These are phyloP conservation scores for Geranomyces michiganensis DNA, from an alignment of 192 early-diverging fungal genomes.

Conservation along the genomic window DNA sequence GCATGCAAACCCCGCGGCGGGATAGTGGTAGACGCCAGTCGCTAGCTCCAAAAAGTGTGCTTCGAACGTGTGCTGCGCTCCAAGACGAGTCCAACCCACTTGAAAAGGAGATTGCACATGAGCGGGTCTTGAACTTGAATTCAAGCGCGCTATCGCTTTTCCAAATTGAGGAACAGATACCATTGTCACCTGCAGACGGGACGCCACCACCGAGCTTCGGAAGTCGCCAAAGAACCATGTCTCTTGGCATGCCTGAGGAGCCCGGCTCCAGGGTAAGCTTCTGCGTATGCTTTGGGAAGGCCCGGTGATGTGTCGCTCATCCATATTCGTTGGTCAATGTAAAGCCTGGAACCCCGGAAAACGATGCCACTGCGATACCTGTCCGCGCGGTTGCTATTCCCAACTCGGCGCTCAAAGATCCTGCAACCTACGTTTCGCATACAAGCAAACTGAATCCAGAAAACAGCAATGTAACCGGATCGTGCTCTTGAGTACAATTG, in stretches of 20 bases:
- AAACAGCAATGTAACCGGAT: constrained; percentile 5
- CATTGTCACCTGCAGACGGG: background rate
- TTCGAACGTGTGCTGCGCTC: background rate
- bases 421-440: constrained; percentile 44
- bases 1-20: background rate
- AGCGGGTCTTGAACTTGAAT: constrained; percentile 20
- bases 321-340: background rate
- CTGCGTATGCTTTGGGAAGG: background rate
- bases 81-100: constrained; percentile 32
- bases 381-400: constrained; percentile 39
- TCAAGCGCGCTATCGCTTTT: background rate
- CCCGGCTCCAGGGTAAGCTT: background rate
- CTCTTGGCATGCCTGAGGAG: background rate
- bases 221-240: background rate
- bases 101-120: constrained; percentile 36
- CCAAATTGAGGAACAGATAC: background rate
- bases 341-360: constrained; percentile 3
- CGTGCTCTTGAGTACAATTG: too few species aligned
- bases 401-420: constrained; percentile 44
- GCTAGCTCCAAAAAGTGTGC: background rate
- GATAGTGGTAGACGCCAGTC: background rate
- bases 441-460: constrained; percentile 49
- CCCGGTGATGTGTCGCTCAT: background rate
- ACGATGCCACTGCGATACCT: constrained; percentile 19
- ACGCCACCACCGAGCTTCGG: background rate